Evolutionary conservation across 2,329 filamentous ascomycete species (phyloP).

Genomic region (Fusarium abutilonis): DNA sequence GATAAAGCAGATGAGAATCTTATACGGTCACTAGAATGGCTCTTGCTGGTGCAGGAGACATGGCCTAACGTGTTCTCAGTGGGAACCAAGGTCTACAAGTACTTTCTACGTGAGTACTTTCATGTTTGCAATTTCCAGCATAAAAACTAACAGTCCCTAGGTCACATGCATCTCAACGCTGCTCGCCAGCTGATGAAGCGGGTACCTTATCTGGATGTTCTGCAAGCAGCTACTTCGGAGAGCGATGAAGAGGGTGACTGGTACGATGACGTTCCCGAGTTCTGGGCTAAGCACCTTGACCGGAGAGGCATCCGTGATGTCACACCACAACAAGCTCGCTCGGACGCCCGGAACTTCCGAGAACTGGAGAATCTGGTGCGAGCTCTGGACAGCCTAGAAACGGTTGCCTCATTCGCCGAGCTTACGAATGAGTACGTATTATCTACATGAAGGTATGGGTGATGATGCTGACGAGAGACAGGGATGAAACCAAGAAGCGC

Average conservation of each 20-base stretch:
- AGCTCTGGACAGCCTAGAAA: constrained; percentile 74
- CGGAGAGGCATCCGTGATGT: constrained; percentile 50
- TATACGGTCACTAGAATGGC: constrained; percentile 86
- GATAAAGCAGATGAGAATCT: constrained; percentile 73
- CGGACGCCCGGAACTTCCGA: constrained; percentile 69
- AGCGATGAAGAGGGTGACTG: constrained; percentile 51
- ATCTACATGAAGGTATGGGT: no score
- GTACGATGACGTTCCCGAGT: constrained; percentile 53
- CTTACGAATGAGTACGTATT: constrained; percentile 62
- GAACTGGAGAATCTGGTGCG: constrained; percentile 75
- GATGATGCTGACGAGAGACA: constrained; percentile 43
- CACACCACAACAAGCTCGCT: constrained; percentile 56
- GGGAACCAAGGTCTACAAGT: constrained; percentile 79
- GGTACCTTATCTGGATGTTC: constrained; percentile 60
- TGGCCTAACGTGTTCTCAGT: constrained; percentile 76
- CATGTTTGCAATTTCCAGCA: neutral
- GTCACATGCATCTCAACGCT: constrained; percentile 62
- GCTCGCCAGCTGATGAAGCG: constrained; percentile 64
- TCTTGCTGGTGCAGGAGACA: constrained; percentile 76
- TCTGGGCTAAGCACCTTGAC: constrained; percentile 53
- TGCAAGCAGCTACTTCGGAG: constrained; percentile 53
- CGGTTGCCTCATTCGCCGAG: constrained; percentile 66
- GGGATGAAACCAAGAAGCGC: constrained; percentile 53
- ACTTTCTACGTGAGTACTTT: constrained; percentile 77
- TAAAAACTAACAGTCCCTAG: constrained; percentile 48